These are phyloP conservation scores for Chlamydomonas sp. DNA, from an alignment of 139 green algal genomes.

Conservation along the genomic window DNA sequence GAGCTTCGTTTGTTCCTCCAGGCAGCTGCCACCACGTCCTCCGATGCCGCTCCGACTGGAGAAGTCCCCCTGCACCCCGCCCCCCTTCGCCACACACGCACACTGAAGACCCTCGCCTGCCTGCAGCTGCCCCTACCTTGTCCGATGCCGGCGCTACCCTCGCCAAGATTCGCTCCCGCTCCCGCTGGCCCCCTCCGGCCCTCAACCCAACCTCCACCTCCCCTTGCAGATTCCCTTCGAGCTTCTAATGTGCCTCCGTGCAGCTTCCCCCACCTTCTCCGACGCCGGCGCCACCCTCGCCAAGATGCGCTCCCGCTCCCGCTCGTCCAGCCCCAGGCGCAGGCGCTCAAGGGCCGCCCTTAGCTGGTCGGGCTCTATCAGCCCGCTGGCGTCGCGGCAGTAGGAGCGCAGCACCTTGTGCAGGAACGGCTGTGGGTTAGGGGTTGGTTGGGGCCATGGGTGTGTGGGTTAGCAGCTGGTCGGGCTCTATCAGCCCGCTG, in stretches of 20 bases:
- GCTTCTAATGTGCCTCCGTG: neutral
- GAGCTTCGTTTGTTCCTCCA: neutral
- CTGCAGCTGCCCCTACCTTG: conserved; percentile 1
- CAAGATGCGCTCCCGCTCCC: conserved; percentile 8
- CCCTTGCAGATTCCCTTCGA: neutral
- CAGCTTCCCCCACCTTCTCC: neutral
- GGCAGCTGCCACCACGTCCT: too few species aligned
- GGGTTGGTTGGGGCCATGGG: neutral
- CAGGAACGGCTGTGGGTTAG: conserved; percentile 18
- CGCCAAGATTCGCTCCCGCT: conserved; percentile 11
- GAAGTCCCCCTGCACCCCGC: too few species aligned
- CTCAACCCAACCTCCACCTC: neutral
- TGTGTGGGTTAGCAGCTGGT: neutral
- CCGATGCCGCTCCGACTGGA: too few species aligned
- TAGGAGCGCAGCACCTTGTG: conserved; percentile 43
- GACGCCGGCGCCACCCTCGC: conserved; percentile 10
- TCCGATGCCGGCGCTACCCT: conserved; percentile 1
- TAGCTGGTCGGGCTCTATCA: conserved; percentile 12
- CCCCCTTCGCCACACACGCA: too few species aligned
- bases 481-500: neutral
- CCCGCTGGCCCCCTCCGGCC: neutral
- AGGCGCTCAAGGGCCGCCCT: conserved; percentile 31
- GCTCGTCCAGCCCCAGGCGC: conserved; percentile 19
- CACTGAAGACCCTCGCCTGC: too few species aligned
- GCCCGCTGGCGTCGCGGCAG: neutral